Percentiles rank a stretch among this genome's conserved stretches.
These are phyloP conservation scores for Cutaneotrichosporon sp. DNA, from an alignment of 1,284 basidiomycete genomes.

Conservation along the genomic window DNA sequence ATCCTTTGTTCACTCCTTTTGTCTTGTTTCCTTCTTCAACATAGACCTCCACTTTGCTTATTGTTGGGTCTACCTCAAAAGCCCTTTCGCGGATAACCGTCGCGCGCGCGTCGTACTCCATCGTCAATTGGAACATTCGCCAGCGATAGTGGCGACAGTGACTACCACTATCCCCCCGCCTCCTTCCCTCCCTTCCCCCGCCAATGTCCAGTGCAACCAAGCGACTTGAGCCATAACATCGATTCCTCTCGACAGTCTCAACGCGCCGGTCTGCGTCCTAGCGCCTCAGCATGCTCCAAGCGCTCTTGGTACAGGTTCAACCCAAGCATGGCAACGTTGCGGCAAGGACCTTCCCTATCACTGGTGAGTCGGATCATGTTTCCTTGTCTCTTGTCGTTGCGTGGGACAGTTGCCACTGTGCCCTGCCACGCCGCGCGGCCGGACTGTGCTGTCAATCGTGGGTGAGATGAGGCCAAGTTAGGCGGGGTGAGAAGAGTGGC, in stretches of 20 bases:
- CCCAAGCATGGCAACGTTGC: conserved; percentile 17
- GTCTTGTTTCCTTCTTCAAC: not conserved
- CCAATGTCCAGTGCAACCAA: not conserved
- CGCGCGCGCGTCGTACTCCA: not conserved
- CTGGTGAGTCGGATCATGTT: conserved; percentile 13
- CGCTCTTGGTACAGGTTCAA: not conserved
- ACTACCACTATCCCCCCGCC: no score
- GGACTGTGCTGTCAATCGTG: no score
- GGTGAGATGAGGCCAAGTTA: no score
- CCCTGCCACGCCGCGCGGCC: no score
- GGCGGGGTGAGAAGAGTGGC: no score
- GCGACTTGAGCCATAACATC: not conserved
- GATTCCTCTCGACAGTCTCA: not conserved
- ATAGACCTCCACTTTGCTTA: not conserved
- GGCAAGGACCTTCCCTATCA: conserved; percentile 5
- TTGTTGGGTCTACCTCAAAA: not conserved
- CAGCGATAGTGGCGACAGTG: not conserved
- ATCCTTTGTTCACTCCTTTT: not conserved
- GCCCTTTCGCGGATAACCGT: not conserved
- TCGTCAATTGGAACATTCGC: not conserved
- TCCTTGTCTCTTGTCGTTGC: not conserved
- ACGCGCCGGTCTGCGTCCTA: not conserved
- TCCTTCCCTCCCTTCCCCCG: not conserved
- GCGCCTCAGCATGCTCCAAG: not conserved
- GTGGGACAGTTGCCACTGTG: no score